These are phyloP conservation scores for Aspergillus fructus DNA, from an alignment of 2,329 filamentous ascomycete species.

Conservation along the genomic window DNA sequence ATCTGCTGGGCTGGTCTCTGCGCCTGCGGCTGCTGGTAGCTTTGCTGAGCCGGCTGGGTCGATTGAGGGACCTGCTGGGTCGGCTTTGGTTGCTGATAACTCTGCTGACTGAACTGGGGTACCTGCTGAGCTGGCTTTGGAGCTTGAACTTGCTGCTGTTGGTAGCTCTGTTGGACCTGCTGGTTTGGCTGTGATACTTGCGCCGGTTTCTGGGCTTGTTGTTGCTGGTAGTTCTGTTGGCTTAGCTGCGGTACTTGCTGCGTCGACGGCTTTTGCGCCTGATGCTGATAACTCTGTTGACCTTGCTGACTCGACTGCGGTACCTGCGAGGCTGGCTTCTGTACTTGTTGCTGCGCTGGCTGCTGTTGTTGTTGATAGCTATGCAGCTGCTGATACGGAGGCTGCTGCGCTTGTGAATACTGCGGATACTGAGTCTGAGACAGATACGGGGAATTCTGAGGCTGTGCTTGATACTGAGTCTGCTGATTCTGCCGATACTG, in stretches of 20 bases:
- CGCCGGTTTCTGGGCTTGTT: neutral
- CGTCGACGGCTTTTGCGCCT: neutral
- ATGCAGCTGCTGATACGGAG: slow-evolving; percentile 16
- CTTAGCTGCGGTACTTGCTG: neutral
- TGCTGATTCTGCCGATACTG: slow-evolving; percentile 9
- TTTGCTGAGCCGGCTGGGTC: neutral
- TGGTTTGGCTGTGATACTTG: neutral
- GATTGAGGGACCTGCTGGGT: neutral
- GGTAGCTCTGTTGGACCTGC: neutral
- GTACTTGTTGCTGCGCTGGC: slow-evolving; percentile 10
- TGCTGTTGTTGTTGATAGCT: slow-evolving; percentile 13
- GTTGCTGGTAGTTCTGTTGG: slow-evolving; percentile 2
- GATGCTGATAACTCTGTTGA: neutral
- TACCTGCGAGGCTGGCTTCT: slow-evolving; percentile 13
- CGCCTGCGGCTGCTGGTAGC: slow-evolving; percentile 14
- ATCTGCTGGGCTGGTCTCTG: slow-evolving; percentile 14
- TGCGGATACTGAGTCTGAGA: slow-evolving; percentile 19
- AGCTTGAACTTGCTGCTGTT: neutral
- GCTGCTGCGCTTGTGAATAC: slow-evolving; percentile 9
- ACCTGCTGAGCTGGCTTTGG: neutral
- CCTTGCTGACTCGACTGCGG: slow-evolving; percentile 2
- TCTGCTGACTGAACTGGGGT: slow-evolving; percentile 13
- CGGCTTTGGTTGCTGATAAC: slow-evolving; percentile 13
- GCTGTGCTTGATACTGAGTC: slow-evolving; percentile 11
- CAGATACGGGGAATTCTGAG: slow-evolving; percentile 13